Base-by-base conservation (phyloP, 768 basidiomycete genomes). In the Nidula microcarpa region DNA sequence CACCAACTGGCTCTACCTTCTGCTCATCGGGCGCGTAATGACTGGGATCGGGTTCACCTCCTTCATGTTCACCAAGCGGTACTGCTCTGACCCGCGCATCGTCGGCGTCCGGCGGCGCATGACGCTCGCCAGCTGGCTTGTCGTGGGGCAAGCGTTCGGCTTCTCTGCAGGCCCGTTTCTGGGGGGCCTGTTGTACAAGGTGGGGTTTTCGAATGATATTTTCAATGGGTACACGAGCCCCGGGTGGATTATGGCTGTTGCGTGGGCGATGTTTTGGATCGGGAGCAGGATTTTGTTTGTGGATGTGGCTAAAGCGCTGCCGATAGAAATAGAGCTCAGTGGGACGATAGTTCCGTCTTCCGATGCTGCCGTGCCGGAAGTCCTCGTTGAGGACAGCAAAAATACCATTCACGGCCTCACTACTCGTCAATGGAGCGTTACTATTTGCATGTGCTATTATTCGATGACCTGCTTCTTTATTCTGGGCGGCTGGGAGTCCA, bases 201-300 rank as follows among this genome's bases (percentile, higher is more conserved):
- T 86, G 47, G 85, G 85, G 1, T 84, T 85, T 60, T 52, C 53
- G 16, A 82, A 78, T 57, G 55, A 65, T 0, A 58, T 86, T 5
- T 88, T 86, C 71, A 87, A 89, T 58, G 85, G 86, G 3, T 84
- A 75, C 57, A 85, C 84, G 2, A 82, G 82, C 56, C 85, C 84
- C 0, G 82, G 77, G 1, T 88, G 85, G 85, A 55, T 85, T 49
- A 82, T 86, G 80, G 79, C 81, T 0, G 61, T 33, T 9, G 59
- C 77, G 9, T 86, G 83, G 76, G 62, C 66, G 5, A 57, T 74
- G 9, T 86, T 85, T 64, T 83, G 82, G 77, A 63, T 67, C 1
- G 57, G 63, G 16, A 61, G 62, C 50, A 52, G 52, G 10, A 48
- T 59, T n/a, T 71, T 67, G 52, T 80, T 74, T 54, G 66, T 78